Base-by-base conservation (phyloP, 169 alveolate genomes). In the Cryptosporidium sp. region DNA sequence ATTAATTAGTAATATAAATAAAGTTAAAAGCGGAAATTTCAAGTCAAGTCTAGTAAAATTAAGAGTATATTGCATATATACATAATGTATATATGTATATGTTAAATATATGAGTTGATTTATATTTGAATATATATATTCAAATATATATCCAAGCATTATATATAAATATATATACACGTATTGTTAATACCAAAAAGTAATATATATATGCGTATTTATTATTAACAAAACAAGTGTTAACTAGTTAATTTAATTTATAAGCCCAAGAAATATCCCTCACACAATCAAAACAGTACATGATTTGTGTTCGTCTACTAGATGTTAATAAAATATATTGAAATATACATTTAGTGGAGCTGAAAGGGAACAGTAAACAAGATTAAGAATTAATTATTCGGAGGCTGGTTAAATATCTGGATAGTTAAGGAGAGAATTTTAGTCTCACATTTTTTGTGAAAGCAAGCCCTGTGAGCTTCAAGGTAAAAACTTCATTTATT, bases 281-380 rank as follows among this genome's bases (percentile, higher is more conserved):
- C 85, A 71, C 68, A 71, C 85, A 71, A 45, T 70, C 39, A 71
- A 71, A 71, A 29, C 65, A 51, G 67, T 71, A 71, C 61, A 71
- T 65, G 71, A 65, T 65, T 65, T 65, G 31, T 65, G 71, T 51
- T 65, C 71, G 71, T 65, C 71, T 65, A 65, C 71, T 65, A 65
- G 71, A 65, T 65, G 71, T 21, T 65, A 65, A 65, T 8, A 35
- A 65, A 33, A 65, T 29, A 65, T n/a, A 65, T 37, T 31, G 50
- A 65, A 65, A 37, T 65, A 12, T 65, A 65, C 31, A 26, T 65
- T 33, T 4, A 65, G 52, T 33, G 71, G 71, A 18, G 67, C 50
- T 65, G 43, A 65, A 65, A 65, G 48, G 52, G 71, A 65, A 35
- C 67, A 23, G 21, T 5, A 55, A 26, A 23, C 67, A 6, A 55